Evolutionary conservation across 345 rosid genomes (phyloP).

Genomic region (Mercurialis annua): DNA sequence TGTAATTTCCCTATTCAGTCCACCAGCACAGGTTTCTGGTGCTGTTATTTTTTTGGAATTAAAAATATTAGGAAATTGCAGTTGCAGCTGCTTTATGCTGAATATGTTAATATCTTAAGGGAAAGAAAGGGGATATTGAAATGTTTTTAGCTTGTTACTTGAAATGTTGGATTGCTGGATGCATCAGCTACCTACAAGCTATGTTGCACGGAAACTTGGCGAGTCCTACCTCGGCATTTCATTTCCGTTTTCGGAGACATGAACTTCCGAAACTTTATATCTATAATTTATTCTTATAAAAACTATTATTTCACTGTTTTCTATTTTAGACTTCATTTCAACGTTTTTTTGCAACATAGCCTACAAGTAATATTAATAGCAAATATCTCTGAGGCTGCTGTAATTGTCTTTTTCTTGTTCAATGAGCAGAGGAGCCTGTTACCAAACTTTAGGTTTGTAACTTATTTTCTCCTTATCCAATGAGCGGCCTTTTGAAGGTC

Average conservation of each 20-base stretch:
- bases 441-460: no score
- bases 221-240: no score
- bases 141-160: conserved; percentile 1
- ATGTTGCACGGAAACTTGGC: no score
- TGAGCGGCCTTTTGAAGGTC: not conserved
- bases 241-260: no score
- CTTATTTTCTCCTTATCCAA: not conserved
- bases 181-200: not conserved
- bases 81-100: not conserved
- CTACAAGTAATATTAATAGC: no score
- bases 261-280: no score
- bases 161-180: not conserved
- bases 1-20: not conserved
- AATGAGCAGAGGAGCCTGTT: not conserved
- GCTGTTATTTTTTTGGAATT: not conserved
- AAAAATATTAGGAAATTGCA: not conserved
- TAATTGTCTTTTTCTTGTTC: not conserved
- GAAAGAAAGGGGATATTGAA: not conserved
- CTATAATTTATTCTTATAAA: no score
- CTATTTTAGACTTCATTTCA: no score
- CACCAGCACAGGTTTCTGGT: not conserved
- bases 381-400: not conserved
- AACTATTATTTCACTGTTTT: no score
- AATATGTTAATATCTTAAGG: not conserved
- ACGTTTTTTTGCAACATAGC: no score